Base-by-base conservation (phyloP, 2,329 filamentous ascomycete genomes). In the Claviceps arundinis region DNA sequence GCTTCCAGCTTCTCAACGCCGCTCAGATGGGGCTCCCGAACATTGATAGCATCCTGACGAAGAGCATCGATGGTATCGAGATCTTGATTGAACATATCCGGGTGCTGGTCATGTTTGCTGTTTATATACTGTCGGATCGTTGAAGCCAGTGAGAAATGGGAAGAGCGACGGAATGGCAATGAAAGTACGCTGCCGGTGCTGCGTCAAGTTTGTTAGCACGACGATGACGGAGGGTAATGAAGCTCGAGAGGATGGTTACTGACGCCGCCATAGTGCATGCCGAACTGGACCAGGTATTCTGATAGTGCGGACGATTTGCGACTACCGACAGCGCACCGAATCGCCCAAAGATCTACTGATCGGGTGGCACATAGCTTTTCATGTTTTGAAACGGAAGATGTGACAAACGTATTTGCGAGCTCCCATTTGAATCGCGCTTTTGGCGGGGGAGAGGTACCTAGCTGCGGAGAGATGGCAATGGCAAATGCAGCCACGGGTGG, bases 41-140 rank as follows among this genome's bases (percentile, higher is more conserved):
- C 85, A 66, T 89, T 88, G 52, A 95, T 76, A n/a, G 93, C 93
- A 65, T 94, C 87, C 56, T 80, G 79, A 5, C 93, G 84, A 53
- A 97, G 73, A 48, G 80, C 75, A 64, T 97, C 89, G 62, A 98
- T 89, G 58, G 85, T 79, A 63, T 90, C 82, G 54, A 82, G 81
- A 71, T 98, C 93, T 57, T 87, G 79, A 56, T 82, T 81, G 69
- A 98, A 98, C 85, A 95, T 95, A 68, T 96, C 89, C 37, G 93
- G 91, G 65, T 95, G 91, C 67, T 98, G 93, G 69, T 97, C 91
- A 84, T 97, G 97, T 76, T 97, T 96, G 68, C 82, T 85, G 56
- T 89, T 95, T 63, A 98, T 97, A 73, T 98, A 97, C 65, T 93
- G 84, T 58, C 87, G 89, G 65, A 98, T 89, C 48, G 89, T 86